Percentiles rank a stretch among this genome's conserved stretches.
Evolutionary conservation across 2,329 filamentous ascomycete species (phyloP).

Genomic region (Epicoccum sorghinum): DNA sequence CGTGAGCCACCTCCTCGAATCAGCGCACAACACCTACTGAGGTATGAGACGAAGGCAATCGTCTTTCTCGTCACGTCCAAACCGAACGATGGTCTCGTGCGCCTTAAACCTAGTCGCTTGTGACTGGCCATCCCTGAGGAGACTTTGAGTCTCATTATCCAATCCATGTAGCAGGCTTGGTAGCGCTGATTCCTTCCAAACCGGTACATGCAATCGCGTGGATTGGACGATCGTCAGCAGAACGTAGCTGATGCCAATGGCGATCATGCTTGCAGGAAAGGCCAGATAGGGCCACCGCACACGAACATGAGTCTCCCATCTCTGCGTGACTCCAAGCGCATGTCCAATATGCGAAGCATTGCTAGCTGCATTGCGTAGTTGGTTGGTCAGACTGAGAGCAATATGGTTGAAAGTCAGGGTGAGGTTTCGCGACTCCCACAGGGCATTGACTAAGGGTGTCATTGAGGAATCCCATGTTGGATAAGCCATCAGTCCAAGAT

Average conservation of each 20-base stretch:
- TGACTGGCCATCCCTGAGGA: neutral
- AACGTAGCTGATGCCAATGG: slow-evolving; percentile 4
- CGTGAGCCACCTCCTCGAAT: neutral
- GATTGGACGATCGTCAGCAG: slow-evolving; percentile 2
- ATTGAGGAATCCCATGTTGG: neutral
- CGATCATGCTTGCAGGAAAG: slow-evolving; percentile 5
- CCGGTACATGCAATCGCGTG: neutral
- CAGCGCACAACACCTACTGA: neutral
- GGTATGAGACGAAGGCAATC: neutral
- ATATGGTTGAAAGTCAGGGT: slow-evolving; percentile 4
- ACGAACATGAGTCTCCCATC: slow-evolving; percentile 4
- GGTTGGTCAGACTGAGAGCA: slow-evolving; percentile 7
- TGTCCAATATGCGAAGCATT: neutral
- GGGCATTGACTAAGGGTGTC: neutral
- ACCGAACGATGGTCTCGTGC: neutral
- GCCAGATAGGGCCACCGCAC: slow-evolving; percentile 10
- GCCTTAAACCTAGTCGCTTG: neutral
- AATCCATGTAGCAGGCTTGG: slow-evolving; percentile 13
- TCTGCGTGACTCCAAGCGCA: neutral
- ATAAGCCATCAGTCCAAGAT: neutral
- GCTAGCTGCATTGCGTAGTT: neutral
- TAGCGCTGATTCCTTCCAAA: slow-evolving; percentile 12
- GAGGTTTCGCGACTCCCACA: slow-evolving; percentile 8
- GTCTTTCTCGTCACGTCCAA: neutral
- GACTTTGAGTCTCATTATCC: slow-evolving; percentile 10